Evolutionary conservation across 495 filamentous ascomycete species (phyloP), one percentile per base, ranked within the genome.

Genomic region (Cetradonia linearis): DNA sequence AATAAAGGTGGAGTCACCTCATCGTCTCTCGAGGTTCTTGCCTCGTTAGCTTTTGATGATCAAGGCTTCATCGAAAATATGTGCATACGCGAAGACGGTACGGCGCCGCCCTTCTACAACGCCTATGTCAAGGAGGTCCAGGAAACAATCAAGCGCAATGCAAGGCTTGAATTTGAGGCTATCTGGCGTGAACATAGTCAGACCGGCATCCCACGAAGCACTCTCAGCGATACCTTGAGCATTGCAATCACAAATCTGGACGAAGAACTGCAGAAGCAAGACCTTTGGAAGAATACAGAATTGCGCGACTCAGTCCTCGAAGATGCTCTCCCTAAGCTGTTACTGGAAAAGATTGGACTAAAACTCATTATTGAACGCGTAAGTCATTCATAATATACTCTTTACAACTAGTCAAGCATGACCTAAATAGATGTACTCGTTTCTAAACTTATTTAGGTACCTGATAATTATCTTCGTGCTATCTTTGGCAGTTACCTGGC

Each of bases 1-100:
- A 98, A 98, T 80, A 98, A 98, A 79, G 93, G 93, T 67, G 93
- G 93, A 70, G 93, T 98, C 52, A 98, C 93, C 7, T 95, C 89
- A n/a, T 97, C 93, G 0, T 98, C 93, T 6, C 82, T 97, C 49
- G 93, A 98, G 67, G 93, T 98, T 5, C 80, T 98, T 20, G 93
- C 93, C 11, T 90, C 91, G 0, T 81, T 98, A 57, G 91, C 88
- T 48, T 96, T 98, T 70, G 86, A 97, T 70, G 92, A 97, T 63
- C 72, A 80, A 55, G 85, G 84, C 59, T 98, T 98, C 71, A 82
- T 83, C 42, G 79, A 89, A 72, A 83, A 98, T 75, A 97, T 98
- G 94, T 98, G 94, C 72, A 78, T 93, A 58, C 79, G 82, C 42
- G 72, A 80, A 52, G 81, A 87, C 62, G 94, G 91, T 58, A 83